phyloP scores from a whole-genome alignment of 495 filamentous ascomycete species.

The Copromyces sp. region DNA sequence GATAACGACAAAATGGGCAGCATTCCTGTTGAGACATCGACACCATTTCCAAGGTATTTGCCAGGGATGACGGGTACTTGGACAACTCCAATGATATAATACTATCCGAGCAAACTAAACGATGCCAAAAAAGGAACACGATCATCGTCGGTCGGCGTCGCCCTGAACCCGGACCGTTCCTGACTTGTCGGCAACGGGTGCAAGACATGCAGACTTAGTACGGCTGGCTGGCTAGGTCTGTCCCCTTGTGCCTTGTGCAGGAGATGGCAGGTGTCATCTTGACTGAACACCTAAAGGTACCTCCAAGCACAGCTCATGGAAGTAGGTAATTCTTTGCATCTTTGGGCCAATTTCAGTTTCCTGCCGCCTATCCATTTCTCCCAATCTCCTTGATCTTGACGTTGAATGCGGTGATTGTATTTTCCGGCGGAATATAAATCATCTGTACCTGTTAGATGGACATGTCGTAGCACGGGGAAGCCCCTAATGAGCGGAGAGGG shows the following conservation, averaged over 20 bases:
- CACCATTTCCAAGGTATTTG: not conserved
- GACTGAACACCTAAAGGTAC: not conserved
- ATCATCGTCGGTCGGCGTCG: not conserved
- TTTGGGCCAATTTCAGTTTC: not conserved
- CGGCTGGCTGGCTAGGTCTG: not conserved
- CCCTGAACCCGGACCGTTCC: not conserved
- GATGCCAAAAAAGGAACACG: not conserved
- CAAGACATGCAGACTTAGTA: not conserved
- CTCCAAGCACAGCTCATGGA: not conserved
- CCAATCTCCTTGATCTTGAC: not conserved
- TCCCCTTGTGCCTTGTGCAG: not conserved
- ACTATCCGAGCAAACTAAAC: not conserved
- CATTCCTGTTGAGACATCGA: not conserved
- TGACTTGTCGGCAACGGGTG: not conserved
- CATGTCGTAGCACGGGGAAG: not conserved
- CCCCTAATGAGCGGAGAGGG: not conserved
- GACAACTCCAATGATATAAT: not conserved
- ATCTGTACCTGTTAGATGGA: not conserved
- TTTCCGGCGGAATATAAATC: not conserved
- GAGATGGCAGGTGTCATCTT: not conserved
- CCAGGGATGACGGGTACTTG: not conserved
- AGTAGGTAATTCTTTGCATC: not conserved
- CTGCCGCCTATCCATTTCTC: not conserved
- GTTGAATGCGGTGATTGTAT: not conserved
- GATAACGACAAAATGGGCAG: not conserved